phyloP scores from a whole-genome alignment of 306 rosid genomes.

The Echinosophora koreensis region DNA sequence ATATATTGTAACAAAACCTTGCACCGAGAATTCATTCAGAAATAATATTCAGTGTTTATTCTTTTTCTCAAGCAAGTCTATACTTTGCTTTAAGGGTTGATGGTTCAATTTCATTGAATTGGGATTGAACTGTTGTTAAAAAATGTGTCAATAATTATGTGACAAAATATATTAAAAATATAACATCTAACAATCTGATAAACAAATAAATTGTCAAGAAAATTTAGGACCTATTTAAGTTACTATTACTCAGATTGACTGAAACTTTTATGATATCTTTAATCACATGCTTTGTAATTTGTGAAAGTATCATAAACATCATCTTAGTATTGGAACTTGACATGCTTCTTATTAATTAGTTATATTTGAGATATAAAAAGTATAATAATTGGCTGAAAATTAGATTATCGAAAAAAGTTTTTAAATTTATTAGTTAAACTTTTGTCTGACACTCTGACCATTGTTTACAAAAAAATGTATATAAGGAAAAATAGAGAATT shows the following conservation, averaged over 20 bases:
- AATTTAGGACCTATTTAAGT: not conserved
- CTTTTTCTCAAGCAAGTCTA: not conserved
- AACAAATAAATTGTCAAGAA: not conserved
- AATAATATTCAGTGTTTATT: not conserved
- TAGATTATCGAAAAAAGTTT: not conserved
- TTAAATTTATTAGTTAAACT: not conserved
- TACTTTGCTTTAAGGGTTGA: slow-evolving; percentile 4
- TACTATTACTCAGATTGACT: slow-evolving; percentile 21
- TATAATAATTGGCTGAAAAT: slow-evolving; percentile 22
- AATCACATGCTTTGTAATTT: not conserved
- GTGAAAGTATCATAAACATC: slow-evolving; percentile 4
- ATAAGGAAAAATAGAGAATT: not conserved
- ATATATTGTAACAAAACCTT: no score
- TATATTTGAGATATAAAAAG: not conserved
- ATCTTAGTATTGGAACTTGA: not conserved
- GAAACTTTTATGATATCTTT: not conserved
- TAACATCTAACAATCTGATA: not conserved
- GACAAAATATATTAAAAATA: slow-evolving; percentile 17
- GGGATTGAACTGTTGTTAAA: slow-evolving; percentile 6
- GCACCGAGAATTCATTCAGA: not conserved
- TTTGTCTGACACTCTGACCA: not conserved
- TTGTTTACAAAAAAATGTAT: not conserved
- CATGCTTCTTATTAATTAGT: slow-evolving; percentile 9
- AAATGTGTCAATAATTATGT: slow-evolving; percentile 17
- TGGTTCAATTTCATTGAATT: not conserved